Conservation (phyloP, 2,329 filamentous ascomycete genomes). For the Dissoconium aciculare region DNA sequence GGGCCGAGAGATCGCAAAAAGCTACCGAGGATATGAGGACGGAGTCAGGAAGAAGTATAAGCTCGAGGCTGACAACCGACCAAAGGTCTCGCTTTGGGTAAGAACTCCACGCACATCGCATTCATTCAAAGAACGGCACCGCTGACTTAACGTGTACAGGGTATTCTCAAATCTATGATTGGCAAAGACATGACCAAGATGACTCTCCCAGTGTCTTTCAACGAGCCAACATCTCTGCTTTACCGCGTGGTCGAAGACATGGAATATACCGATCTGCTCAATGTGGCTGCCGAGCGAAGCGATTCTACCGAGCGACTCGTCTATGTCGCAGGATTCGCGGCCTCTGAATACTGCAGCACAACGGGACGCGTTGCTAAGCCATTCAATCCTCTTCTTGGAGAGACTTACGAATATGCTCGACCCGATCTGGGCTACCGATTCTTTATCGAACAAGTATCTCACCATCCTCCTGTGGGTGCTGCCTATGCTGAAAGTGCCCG, state of each 20-base stretch:
- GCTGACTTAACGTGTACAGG: conserved; percentile 35
- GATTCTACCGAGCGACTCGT: conserved; percentile 87
- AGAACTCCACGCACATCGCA: no score
- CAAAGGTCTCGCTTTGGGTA: conserved; percentile 93
- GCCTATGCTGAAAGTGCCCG: conserved; percentile 82
- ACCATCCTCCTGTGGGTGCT: conserved; percentile 88
- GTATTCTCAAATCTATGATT: conserved; percentile 97
- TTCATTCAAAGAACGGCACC: neutral
- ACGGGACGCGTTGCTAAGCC: conserved; percentile 95
- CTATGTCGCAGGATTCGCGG: conserved; percentile 89
- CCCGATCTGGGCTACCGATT: conserved; percentile 97
- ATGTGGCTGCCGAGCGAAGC: conserved; percentile 67
- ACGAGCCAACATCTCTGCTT: conserved; percentile 88
- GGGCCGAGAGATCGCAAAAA: conserved; percentile 52
- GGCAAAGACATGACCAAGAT: conserved; percentile 99
- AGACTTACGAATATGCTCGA: conserved; percentile 91
- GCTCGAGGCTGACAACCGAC: conserved; percentile 81
- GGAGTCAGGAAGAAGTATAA: conserved; percentile 65
- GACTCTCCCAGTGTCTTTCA: conserved; percentile 95
- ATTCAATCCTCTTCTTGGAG: conserved; percentile 89
- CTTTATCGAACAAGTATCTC: conserved; percentile 95
- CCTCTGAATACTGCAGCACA: conserved; percentile 91
- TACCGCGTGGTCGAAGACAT: conserved; percentile 95
- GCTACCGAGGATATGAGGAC: conserved; percentile 84
- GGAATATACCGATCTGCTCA: conserved; percentile 89